These are phyloP conservation scores for Kwoniella mangroviensis DNA, from an alignment of 768 basidiomycete species.

Conservation along the genomic window DNA sequence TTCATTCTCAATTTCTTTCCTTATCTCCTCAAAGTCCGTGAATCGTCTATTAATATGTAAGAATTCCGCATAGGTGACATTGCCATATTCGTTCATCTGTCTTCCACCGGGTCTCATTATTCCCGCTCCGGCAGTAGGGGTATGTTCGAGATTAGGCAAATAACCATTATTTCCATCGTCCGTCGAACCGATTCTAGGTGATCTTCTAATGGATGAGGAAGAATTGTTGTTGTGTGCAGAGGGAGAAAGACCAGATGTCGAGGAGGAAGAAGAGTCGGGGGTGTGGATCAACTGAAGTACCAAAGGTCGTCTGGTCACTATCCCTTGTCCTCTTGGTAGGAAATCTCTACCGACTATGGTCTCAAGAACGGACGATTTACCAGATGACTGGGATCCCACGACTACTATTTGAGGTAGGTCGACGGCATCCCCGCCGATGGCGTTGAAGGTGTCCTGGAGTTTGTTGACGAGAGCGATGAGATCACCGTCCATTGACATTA, in stretches of 20 bases:
- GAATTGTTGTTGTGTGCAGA: background rate
- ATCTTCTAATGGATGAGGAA: slow-evolving; percentile 5
- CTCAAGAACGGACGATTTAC: slow-evolving; percentile 83
- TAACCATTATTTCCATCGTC: slow-evolving; percentile 38
- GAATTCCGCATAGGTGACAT: slow-evolving; percentile 92
- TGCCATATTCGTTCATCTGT: slow-evolving; percentile 36
- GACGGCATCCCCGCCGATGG: slow-evolving; percentile 59
- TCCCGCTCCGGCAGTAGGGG: slow-evolving; percentile 39
- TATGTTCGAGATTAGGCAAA: slow-evolving; percentile 34
- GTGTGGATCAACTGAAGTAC: slow-evolving; percentile 95
- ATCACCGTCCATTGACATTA: slow-evolving; percentile 80
- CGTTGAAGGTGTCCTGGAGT: slow-evolving; percentile 67
- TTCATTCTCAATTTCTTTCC: slow-evolving; percentile 97
- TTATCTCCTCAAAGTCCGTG: slow-evolving; percentile 92
- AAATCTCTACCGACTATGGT: slow-evolving; percentile 86
- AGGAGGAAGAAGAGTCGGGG: slow-evolving; percentile 61
- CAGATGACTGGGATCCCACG: slow-evolving; percentile 94
- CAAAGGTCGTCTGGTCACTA: slow-evolving; percentile 93
- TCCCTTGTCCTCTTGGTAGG: slow-evolving; percentile 72
- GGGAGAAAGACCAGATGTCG: slow-evolving; percentile 1
- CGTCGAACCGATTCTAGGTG: slow-evolving; percentile 32
- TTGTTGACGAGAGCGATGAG: slow-evolving; percentile 93
- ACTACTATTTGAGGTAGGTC: slow-evolving; percentile 61
- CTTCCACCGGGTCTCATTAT: slow-evolving; percentile 48
- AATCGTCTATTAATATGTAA: slow-evolving; percentile 94